Evolutionary conservation across 345 rosid genomes (phyloP).

Genomic region (Eutrema heterophyllum): DNA sequence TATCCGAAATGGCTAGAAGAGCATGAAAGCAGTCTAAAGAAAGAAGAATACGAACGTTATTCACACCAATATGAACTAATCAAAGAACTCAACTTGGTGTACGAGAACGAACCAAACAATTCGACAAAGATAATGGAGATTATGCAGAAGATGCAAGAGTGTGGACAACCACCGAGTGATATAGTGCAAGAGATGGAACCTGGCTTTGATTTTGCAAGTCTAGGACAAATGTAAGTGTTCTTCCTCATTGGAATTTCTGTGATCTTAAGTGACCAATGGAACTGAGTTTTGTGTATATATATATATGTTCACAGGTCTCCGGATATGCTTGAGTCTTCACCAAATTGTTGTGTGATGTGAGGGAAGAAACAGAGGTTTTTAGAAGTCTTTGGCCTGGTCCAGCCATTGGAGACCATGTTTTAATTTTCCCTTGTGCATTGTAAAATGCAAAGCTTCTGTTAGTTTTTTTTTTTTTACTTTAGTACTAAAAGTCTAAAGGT

Average conservation of each 20-base stretch:
- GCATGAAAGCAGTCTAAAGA: constrained; percentile 50
- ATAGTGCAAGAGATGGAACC: constrained; percentile 90
- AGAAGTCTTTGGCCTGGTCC: neutral
- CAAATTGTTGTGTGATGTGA: constrained; percentile 82
- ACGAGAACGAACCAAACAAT: constrained; percentile 70
- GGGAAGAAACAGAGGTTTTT: neutral
- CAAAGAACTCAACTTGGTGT: constrained; percentile 73
- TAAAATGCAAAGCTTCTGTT: constrained; percentile 8
- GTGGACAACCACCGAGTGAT: constrained; percentile 96
- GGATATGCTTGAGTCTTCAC: constrained; percentile 68
- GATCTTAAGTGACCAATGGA: neutral
- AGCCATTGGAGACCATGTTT: neutral
- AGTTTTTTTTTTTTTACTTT: neutral
- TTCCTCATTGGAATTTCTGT: neutral
- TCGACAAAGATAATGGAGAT: constrained; percentile 80
- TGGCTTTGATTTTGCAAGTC: constrained; percentile 69
- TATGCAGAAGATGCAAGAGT: constrained; percentile 99
- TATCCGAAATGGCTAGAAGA: constrained; percentile 95
- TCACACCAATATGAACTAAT: constrained; percentile 67
- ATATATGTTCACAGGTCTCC: constrained; percentile 48
- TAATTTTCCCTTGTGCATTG: constrained; percentile 5
- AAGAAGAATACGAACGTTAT: constrained; percentile 69
- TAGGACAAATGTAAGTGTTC: constrained; percentile 76
- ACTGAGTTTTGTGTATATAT: neutral
- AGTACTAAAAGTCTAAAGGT: neutral